Evolutionary conservation across 768 basidiomycete genomes (phyloP).

Genomic region (Rhodotorula kratochvilovae): DNA sequence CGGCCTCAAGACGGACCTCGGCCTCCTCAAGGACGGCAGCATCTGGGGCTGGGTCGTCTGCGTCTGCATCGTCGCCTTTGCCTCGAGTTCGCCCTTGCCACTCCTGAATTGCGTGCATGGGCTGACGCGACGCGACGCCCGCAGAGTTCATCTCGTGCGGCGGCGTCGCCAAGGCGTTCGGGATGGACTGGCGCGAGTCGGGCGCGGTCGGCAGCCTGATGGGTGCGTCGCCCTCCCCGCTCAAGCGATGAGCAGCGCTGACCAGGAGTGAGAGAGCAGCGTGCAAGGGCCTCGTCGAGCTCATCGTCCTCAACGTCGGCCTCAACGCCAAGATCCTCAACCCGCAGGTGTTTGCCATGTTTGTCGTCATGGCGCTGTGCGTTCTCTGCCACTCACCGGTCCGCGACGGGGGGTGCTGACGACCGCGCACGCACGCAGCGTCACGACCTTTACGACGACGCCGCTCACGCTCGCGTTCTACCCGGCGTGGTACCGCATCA

Average conservation of each 20-base stretch:
- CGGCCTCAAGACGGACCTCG: conserved; percentile 75
- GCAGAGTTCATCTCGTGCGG: conserved; percentile 65
- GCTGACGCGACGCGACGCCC: no score
- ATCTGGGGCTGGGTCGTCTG: conserved; percentile 74
- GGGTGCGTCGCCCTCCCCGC: conserved; percentile 44
- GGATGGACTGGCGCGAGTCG: conserved; percentile 70
- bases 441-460: conserved; percentile 78
- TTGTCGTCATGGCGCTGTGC: conserved; percentile 36
- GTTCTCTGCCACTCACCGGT: background rate
- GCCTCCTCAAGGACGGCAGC: conserved; percentile 66
- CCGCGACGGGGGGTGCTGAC: background rate
- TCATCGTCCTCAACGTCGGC: conserved; percentile 88
- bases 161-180: conserved; percentile 57
- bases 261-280: conserved; percentile 49
- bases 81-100: conserved; percentile 50
- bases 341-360: conserved; percentile 56
- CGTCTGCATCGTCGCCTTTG: conserved; percentile 69
- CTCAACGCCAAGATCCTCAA: conserved; percentile 67
- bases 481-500: conserved; percentile 56
- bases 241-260: no score
- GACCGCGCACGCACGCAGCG: background rate
- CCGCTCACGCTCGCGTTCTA: conserved; percentile 76
- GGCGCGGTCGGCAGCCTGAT: conserved; percentile 81
- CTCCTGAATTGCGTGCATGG: no score
- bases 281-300: conserved; percentile 63